A percentile compares a stretch with the other conserved stretches of the same genome.
These are phyloP conservation scores for Microstroma glucosiphilum DNA, from an alignment of 1,284 basidiomycete genomes.

Conservation along the genomic window DNA sequence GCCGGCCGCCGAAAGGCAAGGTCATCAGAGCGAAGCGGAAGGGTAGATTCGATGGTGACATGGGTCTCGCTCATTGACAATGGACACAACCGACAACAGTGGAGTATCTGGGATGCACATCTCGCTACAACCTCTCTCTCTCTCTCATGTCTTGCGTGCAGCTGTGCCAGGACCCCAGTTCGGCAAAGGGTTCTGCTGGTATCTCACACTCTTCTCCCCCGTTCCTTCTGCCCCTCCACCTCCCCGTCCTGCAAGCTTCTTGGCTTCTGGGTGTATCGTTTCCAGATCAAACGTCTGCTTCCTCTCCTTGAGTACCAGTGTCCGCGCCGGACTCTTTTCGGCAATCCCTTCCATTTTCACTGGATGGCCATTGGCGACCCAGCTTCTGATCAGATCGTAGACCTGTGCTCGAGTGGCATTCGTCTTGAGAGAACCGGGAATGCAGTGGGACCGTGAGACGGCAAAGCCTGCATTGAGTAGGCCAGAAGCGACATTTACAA, in stretches of 20 bases:
- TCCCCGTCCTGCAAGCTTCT: constrained; percentile 19
- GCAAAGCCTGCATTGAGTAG: constrained; percentile 76
- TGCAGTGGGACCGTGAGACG: constrained; percentile 83
- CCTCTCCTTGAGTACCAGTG: constrained; percentile 60
- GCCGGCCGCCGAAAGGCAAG: no score
- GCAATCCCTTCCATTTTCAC: constrained; percentile 65
- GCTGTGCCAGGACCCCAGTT: constrained; percentile 76
- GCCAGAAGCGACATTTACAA: constrained; percentile 58
- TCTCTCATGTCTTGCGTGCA: constrained; percentile 17
- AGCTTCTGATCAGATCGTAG: constrained; percentile 75
- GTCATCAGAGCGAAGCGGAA: no score
- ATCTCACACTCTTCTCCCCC: constrained; percentile 54
- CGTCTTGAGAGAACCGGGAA: constrained; percentile 84
- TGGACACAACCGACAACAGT: no score
- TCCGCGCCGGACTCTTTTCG: constrained; percentile 61
- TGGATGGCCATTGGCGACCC: constrained; percentile 64
- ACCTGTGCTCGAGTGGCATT: constrained; percentile 67
- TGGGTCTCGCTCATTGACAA: no score
- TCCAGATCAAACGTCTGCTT: constrained; percentile 25
- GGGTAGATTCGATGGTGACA: no score
- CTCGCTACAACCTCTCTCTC: no score
- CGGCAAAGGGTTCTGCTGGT: constrained; percentile 81
- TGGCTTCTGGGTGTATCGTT: constrained; percentile 18
- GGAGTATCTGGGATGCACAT: no score
- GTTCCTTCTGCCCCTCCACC: constrained; percentile 19